Base-by-base conservation (phyloP, 768 basidiomycete species). In the Lentinula sp. region DNA sequence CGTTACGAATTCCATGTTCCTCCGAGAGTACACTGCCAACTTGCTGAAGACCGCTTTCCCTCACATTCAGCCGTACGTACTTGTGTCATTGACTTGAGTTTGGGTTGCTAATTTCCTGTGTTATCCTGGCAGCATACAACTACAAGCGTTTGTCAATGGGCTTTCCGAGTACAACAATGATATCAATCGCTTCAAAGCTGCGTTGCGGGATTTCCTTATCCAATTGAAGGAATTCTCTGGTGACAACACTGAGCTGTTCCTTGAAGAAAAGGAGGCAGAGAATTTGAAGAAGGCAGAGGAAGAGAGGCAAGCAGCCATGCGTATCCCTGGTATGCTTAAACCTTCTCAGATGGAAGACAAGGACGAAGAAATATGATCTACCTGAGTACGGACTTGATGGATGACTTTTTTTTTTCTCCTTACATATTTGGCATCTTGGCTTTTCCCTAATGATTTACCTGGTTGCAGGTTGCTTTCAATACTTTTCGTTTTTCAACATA, bases 261-360 rank as follows among this genome's bases (percentile, higher is more conserved):
- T 93, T 66, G 96, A 98, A 69, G 97, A 98, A 75, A 96, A 94
- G 74, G 95, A 98, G 71, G 82, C 84, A 3, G 96, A 96, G 73
- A 79, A 81, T 21, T 83, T 87, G 70, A 80, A 77, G 71, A 89
- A 91, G 75, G 86, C 84, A 0, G 84, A 89, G 65, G 89, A 86
- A 62, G 95, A 97, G 74, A 88, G 88, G 57, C 85, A 94, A 75
- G 83, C 88, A 40, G 94, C 95, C 28, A 90, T 92, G 82, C 84
- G 91, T 65, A 93, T 98, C 62, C 96, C 95, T n/a, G 97, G 97
- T 43, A 91, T 98, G 90, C 82, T 98, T 72, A 97, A 97, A 74
- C 95, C 95, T 43, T 91, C 89, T 66, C 93, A 95, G 74, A 70
- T 98, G 71, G 93, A 95, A 70, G 95, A 96, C 76, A 91, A 90